A percentile compares a stretch with the other conserved stretches of the same genome.
phyloP scores from a whole-genome alignment of 495 filamentous ascomycete genomes.

The Penicillium verhagenii region DNA sequence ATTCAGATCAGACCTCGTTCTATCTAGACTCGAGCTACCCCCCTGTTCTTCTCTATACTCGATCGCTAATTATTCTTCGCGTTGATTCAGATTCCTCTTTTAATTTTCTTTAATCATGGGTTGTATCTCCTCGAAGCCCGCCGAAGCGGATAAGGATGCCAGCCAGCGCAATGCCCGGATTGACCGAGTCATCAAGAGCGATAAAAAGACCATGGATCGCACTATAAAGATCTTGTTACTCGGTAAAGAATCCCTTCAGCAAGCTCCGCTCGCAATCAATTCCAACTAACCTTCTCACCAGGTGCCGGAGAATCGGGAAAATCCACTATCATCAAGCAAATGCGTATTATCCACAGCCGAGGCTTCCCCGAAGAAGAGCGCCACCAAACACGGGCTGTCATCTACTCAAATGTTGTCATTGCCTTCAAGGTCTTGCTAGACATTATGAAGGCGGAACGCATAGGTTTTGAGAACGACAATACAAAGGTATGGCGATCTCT shows the following conservation, averaged over 20 bases:
- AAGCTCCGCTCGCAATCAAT: background rate
- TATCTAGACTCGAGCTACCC: background rate
- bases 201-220: constrained; percentile 76
- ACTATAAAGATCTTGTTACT: constrained; percentile 84
- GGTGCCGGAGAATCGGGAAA: constrained; percentile 98
- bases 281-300: constrained; percentile 33
- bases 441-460: constrained; percentile 84
- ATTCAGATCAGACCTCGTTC: constrained; percentile 19
- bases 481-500: constrained; percentile 60
- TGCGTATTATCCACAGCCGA: constrained; percentile 95
- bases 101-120: constrained; percentile 33
- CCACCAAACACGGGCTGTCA: constrained; percentile 88
- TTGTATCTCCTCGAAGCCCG: constrained; percentile 43
- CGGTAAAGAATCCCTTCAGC: constrained; percentile 45
- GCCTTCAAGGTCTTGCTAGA: constrained; percentile 88
- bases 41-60: background rate
- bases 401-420: constrained; percentile 88
- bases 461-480: constrained; percentile 69
- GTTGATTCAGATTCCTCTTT: background rate
- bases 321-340: constrained; percentile 98
- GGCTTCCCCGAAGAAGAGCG: constrained; percentile 91
- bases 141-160: constrained; percentile 43
- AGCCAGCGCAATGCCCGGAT: constrained; percentile 57
- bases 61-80: background rate
- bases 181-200: constrained; percentile 71